phyloP scores from a whole-genome alignment of 805 yeast species.

The Kuraishia molischiana region DNA sequence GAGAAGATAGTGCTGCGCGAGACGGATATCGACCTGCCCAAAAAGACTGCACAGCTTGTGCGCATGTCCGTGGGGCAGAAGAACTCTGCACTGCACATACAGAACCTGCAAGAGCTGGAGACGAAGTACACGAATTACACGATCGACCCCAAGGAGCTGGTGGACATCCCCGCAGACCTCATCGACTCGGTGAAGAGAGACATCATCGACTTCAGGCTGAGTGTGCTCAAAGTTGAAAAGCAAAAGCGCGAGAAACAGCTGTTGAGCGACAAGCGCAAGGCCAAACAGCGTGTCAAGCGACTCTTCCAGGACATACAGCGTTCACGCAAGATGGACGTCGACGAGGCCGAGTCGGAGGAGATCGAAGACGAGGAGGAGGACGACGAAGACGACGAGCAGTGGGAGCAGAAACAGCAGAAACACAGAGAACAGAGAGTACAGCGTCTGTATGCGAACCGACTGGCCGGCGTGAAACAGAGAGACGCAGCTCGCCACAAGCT shows the following conservation, averaged over 20 bases:
- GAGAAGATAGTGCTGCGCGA: not conserved
- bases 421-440: slow-evolving; percentile 12
- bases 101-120: slow-evolving; percentile 7
- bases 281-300: slow-evolving; percentile 35
- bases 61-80: not conserved
- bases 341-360: slow-evolving; percentile 11
- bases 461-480: slow-evolving; percentile 10
- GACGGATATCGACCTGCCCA: not conserved
- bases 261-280: slow-evolving; percentile 35
- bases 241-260: slow-evolving; percentile 39
- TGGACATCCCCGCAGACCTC: slow-evolving; percentile 46
- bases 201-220: slow-evolving; percentile 45
- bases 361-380: slow-evolving; percentile 19
- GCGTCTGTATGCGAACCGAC: slow-evolving; percentile 6
- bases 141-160: slow-evolving; percentile 46
- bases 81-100: slow-evolving; percentile 5
- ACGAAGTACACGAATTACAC: slow-evolving; percentile 24
- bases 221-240: slow-evolving; percentile 41
- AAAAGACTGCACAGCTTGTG: not conserved
- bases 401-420: slow-evolving; percentile 10
- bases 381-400: slow-evolving; percentile 17
- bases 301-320: slow-evolving; percentile 20
- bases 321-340: slow-evolving; percentile 9
- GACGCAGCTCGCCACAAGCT: slow-evolving; percentile 20
- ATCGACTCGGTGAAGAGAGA: slow-evolving; percentile 41